Evolutionary conservation across 2,329 filamentous ascomycete genomes (phyloP).

Genomic region (Epichloe elymi): DNA sequence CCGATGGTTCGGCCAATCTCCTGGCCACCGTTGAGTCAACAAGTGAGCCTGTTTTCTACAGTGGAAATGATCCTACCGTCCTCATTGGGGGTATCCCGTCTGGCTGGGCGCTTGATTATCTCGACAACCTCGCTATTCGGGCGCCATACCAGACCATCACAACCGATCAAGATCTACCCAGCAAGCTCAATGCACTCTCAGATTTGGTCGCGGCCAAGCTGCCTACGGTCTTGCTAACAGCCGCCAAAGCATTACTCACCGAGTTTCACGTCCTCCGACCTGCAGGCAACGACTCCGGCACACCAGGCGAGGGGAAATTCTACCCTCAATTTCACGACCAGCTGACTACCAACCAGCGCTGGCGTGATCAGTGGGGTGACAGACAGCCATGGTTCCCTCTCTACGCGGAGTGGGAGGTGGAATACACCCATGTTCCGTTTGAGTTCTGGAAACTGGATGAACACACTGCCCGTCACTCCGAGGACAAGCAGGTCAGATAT

Average conservation of each 20-base stretch:
- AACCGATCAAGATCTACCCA: too few species aligned
- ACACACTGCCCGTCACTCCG: too few species aligned
- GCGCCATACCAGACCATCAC: too few species aligned
- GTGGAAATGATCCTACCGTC: constrained; percentile 23
- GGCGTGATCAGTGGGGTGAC: constrained; percentile 20
- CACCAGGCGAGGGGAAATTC: too few species aligned
- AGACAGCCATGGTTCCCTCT: constrained; percentile 27
- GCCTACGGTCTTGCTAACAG: too few species aligned
- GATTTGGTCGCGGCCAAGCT: too few species aligned
- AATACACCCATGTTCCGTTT: constrained; percentile 26
- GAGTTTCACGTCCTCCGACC: too few species aligned
- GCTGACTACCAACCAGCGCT: not conserved
- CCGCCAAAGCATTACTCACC: too few species aligned
- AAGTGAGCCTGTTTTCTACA: constrained; percentile 14
- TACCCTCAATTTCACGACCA: constrained; percentile 2
- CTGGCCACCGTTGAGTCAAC: constrained; percentile 12
- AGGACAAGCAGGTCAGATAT: too few species aligned
- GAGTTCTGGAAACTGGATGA: constrained; percentile 19
- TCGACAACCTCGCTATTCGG: constrained; percentile 10
- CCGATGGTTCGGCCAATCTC: too few species aligned
- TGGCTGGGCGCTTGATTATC: constrained; percentile 26
- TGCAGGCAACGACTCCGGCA: too few species aligned
- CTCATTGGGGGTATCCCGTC: constrained; percentile 22
- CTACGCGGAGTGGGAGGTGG: constrained; percentile 29
- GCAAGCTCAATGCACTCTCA: too few species aligned